Percentiles rank a stretch among this genome's conserved stretches.
phyloP scores from a whole-genome alignment of 139 green algal species.

The Nannochloris sp. region DNA sequence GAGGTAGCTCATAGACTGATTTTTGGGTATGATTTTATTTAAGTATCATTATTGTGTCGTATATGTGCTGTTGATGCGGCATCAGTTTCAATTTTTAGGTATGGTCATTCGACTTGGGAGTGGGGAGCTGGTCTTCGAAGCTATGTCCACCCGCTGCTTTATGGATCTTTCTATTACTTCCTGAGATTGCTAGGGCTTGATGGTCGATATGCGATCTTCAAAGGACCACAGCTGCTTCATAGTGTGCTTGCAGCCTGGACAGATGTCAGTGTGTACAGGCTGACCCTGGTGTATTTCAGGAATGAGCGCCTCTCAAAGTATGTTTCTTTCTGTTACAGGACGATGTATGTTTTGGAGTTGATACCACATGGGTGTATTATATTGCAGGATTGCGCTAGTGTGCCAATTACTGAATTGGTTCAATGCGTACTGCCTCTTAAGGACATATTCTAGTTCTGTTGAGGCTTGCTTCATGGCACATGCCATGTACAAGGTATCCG shows the following conservation, averaged over 20 bases:
- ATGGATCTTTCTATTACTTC: slow-evolving; percentile 38
- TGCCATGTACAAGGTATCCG: slow-evolving; percentile 21
- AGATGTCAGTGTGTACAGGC: slow-evolving; percentile 32
- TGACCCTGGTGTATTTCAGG: neutral
- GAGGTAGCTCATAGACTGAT: slow-evolving; percentile 58
- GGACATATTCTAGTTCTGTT: slow-evolving; percentile 57
- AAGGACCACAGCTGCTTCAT: slow-evolving; percentile 37
- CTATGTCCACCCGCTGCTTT: slow-evolving; percentile 55
- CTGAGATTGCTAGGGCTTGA: slow-evolving; percentile 21
- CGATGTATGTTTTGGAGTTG: neutral
- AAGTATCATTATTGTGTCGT: neutral
- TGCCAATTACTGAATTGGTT: slow-evolving; percentile 62
- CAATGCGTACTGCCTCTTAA: slow-evolving; percentile 49
- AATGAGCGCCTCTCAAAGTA: neutral
- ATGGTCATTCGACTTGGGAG: slow-evolving; percentile 67
- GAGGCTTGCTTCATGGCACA: slow-evolving; percentile 32
- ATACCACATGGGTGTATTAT: neutral
- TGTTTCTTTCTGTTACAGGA: neutral
- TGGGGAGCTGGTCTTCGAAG: slow-evolving; percentile 46
- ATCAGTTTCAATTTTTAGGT: slow-evolving; percentile 22
- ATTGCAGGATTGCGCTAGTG: slow-evolving; percentile 34
- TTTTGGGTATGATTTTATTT: slow-evolving; percentile 40
- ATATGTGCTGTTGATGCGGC: neutral
- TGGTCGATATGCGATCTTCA: slow-evolving; percentile 12
- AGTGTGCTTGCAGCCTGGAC: slow-evolving; percentile 28